Evolutionary conservation across 441 rosid species (phyloP).

Genomic region (Croton setiger): DNA sequence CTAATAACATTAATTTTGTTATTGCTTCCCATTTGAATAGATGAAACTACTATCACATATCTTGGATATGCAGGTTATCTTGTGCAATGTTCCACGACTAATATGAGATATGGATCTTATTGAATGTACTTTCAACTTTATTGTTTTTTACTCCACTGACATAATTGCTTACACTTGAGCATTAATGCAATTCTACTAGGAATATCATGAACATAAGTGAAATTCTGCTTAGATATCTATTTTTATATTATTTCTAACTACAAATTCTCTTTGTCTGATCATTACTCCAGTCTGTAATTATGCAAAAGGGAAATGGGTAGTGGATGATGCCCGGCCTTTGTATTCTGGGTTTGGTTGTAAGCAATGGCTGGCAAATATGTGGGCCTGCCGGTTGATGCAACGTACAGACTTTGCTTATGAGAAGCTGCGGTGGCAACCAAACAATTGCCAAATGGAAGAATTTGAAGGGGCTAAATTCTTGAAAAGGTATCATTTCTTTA

Average conservation of each 20-base stretch:
- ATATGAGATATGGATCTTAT: neutral
- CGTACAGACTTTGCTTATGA: slow-evolving; percentile 83
- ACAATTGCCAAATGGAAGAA: slow-evolving; percentile 73
- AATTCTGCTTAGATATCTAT: neutral
- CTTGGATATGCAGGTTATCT: slow-evolving; percentile 1
- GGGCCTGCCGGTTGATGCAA: slow-evolving; percentile 91
- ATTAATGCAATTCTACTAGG: neutral
- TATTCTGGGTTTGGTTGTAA: slow-evolving; percentile 85
- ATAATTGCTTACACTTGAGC: neutral
- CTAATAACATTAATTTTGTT: neutral
- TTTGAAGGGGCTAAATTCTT: slow-evolving; percentile 74
- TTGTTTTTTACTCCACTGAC: neutral
- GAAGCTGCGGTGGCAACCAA: slow-evolving; percentile 80
- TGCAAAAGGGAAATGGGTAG: slow-evolving; percentile 89
- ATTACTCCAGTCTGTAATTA: slow-evolving; percentile 56
- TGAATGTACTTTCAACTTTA: neutral
- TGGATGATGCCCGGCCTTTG: slow-evolving; percentile 60
- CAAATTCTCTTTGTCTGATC: slow-evolving; percentile 8
- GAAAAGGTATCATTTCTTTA: slow-evolving; percentile 45
- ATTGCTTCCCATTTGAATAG: neutral
- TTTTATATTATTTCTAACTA: neutral
- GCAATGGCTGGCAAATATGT: slow-evolving; percentile 86
- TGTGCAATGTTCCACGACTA: neutral
- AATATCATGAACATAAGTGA: too few relatives aligned
- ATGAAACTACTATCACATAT: neutral